Percentiles rank a stretch among this genome's conserved stretches.
These are phyloP conservation scores for Haplosporangium sp. DNA, from an alignment of 371 early-diverging fungal species.

Conservation along the genomic window DNA sequence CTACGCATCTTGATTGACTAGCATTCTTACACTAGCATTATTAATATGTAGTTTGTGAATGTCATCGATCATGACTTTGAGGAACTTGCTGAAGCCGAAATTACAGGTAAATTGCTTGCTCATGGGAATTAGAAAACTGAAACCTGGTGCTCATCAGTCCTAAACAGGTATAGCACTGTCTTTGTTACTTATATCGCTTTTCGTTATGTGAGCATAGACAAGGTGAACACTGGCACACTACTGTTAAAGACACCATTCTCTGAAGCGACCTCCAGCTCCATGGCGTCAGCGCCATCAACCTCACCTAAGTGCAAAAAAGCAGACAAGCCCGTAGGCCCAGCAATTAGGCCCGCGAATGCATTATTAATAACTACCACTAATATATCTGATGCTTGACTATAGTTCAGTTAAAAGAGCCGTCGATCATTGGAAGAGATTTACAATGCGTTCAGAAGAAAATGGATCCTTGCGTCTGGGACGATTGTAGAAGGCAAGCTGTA, in stretches of 20 bases:
- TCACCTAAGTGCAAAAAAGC: conserved; percentile 8
- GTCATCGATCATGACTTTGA: neutral
- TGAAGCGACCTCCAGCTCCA: neutral
- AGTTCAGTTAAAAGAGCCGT: neutral
- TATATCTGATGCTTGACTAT: conserved; percentile 7
- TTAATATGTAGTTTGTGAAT: too few relatives aligned
- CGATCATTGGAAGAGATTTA: conserved; percentile 1
- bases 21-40: too few relatives aligned
- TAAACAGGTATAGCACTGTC: neutral
- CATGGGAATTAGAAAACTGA: too few relatives aligned
- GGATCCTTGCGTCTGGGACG: conserved; percentile 15
- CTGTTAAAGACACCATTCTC: conserved; percentile 1
- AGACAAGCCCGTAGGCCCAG: neutral
- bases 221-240: conserved; percentile 3
- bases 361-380: neutral
- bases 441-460: neutral
- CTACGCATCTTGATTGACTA: too few relatives aligned
- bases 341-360: neutral
- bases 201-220: neutral
- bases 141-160: too few relatives aligned
- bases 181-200: conserved; percentile 10
- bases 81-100: too few relatives aligned
- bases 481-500: conserved; percentile 25
- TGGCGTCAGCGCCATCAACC: neutral
- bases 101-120: too few relatives aligned